Base-by-base conservation (phyloP, 2,329 filamentous ascomycete species). In the Rosellinia necatrix region DNA sequence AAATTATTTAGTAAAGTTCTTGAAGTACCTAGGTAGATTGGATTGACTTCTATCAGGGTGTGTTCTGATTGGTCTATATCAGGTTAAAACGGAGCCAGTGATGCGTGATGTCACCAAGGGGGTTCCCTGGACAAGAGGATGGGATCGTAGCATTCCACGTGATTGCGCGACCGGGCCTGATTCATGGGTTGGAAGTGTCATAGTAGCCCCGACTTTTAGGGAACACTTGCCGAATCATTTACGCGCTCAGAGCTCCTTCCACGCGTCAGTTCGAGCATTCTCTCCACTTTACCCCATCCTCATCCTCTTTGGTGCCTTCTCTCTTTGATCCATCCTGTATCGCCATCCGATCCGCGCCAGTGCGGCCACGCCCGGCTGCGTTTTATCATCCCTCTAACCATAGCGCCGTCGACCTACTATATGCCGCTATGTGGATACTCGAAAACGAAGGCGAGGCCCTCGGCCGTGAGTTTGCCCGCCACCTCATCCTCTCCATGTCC, bases 361-460 rank as follows among this genome's bases (percentile, higher is more conserved):
- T 32, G 41, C 30, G 49, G 46, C 6, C 17, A 21, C n/a, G 25
- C 24, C 38, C 47, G 19, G 12, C 29, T 25, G 43, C 34, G 9
- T 27, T 32, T 17, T 53, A 32, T 34, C 22, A 30, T 17, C n/a
- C n/a, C n/a, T n/a, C n/a, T n/a, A n/a, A n/a, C n/a, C n/a, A n/a
- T n/a, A n/a, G n/a, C n/a, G n/a, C n/a, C n/a, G n/a, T n/a, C n/a
- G n/a, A n/a, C n/a, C n/a, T n/a, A n/a, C 22, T 34, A 19, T 24
- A 29, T 17, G 7, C 1, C 21, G 34, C n/a, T 47, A 84, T 84
- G 81, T 84, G 81, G 81, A 75, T 82, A 59, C 72, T 84, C 19
- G 79, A 81, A 62, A 78, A 78, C 65, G 78, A 81, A 59, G 76
- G 76, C 54, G 77, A 77, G 60, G 74, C 77, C 52, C 75, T 80